Evolutionary conservation across 176 grass and related monocot species (phyloP), one percentile per base, ranked within the genome.

Genomic region (Musa acuminata): DNA sequence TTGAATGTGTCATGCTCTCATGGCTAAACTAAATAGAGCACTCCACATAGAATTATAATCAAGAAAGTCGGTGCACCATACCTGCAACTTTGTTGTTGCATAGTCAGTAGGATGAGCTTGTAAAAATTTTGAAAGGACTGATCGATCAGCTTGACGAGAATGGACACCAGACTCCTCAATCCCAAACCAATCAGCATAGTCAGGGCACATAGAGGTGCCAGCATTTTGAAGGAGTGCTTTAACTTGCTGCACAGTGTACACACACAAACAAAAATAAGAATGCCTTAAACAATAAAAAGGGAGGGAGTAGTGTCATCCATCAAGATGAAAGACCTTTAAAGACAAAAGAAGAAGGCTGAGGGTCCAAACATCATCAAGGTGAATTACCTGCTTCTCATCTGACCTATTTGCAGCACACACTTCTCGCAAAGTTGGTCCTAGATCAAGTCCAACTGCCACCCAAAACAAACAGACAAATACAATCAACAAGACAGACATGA

Each of bases 1-100:
- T 27, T 27, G 8, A 21, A 62, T n/a, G n/a, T 62, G 14, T 69
- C 9, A 17, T 43, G 14, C 24, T 7, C 11, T 16, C 23, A 1
- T 8, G 23, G 52, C 11, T 53, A 13, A 75, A 9, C 12, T 49
- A 60, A n/a, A 75, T 75, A 1, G 8, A 43, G 4, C 35, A 49
- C 8, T 11, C 24, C 4, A 43, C 11, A 49, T 43, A n/a, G 16
- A 75, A 13, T 14, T 49, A 77, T 3, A 72, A 24, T 19, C 59
- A 72, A 16, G 9, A 23, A 80, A 53, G 2, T 11, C 35, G 27
- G 13, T 64, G 14, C 17, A 24, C 3, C 27, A 1, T 83, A 98
- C 95, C 90, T 98, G 95, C 43, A 98, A 67, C 85, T 93, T 98
- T 78, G 87, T 89, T 80, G 95, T 98, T 74, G 95, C 84, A 78